These are phyloP conservation scores for Globisporangium nunn DNA, from an alignment of 352 stramenopile species.

Conservation along the genomic window DNA sequence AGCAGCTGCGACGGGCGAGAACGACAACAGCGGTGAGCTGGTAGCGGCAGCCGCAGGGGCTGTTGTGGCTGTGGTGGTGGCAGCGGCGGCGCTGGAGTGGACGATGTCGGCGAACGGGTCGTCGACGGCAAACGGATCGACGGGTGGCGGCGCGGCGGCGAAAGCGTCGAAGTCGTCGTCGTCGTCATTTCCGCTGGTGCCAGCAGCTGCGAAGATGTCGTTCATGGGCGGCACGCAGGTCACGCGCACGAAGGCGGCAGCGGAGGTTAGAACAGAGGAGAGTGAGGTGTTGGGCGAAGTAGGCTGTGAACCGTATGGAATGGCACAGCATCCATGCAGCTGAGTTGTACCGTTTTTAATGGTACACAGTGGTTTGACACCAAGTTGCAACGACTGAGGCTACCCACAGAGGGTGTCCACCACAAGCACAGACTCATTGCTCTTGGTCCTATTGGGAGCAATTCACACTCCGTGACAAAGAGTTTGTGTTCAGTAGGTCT, in stretches of 20 bases:
- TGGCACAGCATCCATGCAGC: too few relatives aligned
- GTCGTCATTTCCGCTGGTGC: not conserved
- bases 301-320: too few relatives aligned
- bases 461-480: too few relatives aligned
- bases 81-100: slow-evolving; percentile 1
- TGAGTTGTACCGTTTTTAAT: too few relatives aligned
- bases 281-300: too few relatives aligned
- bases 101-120: slow-evolving; percentile 18
- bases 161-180: slow-evolving; percentile 40
- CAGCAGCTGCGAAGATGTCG: not conserved
- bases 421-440: too few relatives aligned
- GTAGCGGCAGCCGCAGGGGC: not conserved
- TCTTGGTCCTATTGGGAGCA: too few relatives aligned
- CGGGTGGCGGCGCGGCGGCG: slow-evolving; percentile 21
- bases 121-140: slow-evolving; percentile 19
- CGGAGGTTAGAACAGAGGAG: not conserved
- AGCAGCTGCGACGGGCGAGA: slow-evolving; percentile 25
- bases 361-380: too few relatives aligned
- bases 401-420: too few relatives aligned
- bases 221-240: not conserved
- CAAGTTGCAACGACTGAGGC: too few relatives aligned
- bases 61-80: not conserved
- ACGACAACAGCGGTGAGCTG: slow-evolving; percentile 26
- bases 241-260: too few relatives aligned
- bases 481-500: too few relatives aligned